A percentile compares a stretch with the other conserved stretches of the same genome.
Conservation (phyloP, 331 rosid species). For the Quercus lobata region DNA sequence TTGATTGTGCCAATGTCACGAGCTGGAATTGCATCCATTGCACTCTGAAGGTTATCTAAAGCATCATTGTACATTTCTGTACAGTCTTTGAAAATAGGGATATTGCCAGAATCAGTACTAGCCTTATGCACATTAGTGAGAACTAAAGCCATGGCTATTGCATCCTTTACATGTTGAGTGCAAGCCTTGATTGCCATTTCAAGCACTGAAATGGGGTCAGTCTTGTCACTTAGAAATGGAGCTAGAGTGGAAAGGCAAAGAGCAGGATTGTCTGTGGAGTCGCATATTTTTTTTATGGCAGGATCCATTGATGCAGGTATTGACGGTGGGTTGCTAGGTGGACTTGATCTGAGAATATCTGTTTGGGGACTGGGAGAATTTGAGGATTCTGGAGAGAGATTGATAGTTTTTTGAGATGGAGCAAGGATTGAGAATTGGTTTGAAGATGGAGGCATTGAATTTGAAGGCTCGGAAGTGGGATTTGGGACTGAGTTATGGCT, state of each 20-base stretch:
- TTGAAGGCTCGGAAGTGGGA: background rate
- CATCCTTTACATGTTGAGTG: background rate
- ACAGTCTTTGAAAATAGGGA: slow-evolving; percentile 11
- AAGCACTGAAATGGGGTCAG: slow-evolving; percentile 13
- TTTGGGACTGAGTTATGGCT: no score
- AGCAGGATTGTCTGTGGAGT: slow-evolving; percentile 35
- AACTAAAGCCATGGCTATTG: background rate
- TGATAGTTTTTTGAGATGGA: no score
- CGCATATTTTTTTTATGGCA: slow-evolving; percentile 21
- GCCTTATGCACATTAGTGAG: background rate
- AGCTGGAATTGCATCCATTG: slow-evolving; percentile 14
- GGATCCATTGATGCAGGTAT: background rate
- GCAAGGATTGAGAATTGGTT: background rate
- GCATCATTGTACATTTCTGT: slow-evolving; percentile 22
- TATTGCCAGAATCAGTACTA: background rate
- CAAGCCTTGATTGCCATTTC: slow-evolving; percentile 32
- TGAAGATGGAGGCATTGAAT: background rate
- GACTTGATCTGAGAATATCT: no score
- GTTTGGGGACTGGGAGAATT: no score
- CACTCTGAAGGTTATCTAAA: slow-evolving; percentile 28
- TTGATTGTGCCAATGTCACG: slow-evolving; percentile 39
- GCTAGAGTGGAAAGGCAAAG: slow-evolving; percentile 30
- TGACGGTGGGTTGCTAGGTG: no score
- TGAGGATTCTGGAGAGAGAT: no score
- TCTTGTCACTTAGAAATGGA: slow-evolving; percentile 8